A percentile compares a stretch with the other conserved stretches of the same genome.
Evolutionary conservation across 345 rosid species (phyloP).

Genomic region (Pugionium dolabratum): DNA sequence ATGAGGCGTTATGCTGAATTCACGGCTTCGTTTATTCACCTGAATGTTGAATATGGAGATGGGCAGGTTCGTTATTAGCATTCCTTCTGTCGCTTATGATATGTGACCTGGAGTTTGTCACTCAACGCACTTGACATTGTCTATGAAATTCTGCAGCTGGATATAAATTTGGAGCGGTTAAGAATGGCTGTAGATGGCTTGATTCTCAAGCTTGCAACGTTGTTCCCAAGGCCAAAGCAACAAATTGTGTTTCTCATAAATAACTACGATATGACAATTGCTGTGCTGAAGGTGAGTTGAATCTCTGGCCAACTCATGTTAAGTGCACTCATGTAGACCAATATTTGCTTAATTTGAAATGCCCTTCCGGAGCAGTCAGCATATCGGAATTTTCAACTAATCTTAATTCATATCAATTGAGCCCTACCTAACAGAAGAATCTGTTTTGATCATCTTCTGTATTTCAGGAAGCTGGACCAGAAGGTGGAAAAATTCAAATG

Average conservation of each 20-base stretch:
- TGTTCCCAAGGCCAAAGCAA: conserved; percentile 68
- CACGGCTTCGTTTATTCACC: conserved; percentile 94
- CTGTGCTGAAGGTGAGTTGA: conserved; percentile 79
- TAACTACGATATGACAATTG: conserved; percentile 94
- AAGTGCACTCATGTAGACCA: conserved; percentile 5
- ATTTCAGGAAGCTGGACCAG: conserved; percentile 87
- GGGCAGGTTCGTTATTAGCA: conserved; percentile 67
- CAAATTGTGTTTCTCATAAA: conserved; percentile 89
- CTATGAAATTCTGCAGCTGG: conserved; percentile 64
- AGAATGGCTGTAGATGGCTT: conserved; percentile 94
- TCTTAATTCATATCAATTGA: conserved; percentile 14
- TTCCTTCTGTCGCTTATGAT: conserved; percentile 16
- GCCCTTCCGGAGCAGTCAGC: conserved; percentile 15
- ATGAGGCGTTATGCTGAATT: conserved; percentile 99
- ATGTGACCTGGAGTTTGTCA: conserved; percentile 7
- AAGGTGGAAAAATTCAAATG: conserved; percentile 88
- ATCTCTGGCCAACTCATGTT: conserved; percentile 2
- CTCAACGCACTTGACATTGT: conserved; percentile 11
- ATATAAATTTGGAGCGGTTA: conserved; percentile 86
- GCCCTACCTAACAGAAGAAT: not conserved
- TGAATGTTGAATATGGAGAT: conserved; percentile 92
- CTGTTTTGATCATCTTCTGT: conserved; percentile 19
- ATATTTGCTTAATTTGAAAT: conserved; percentile 14
- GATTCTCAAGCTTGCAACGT: conserved; percentile 78
- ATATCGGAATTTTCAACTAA: not conserved